Base-by-base conservation (phyloP, 2,329 filamentous ascomycete genomes). In the Fusarium torreyae region DNA sequence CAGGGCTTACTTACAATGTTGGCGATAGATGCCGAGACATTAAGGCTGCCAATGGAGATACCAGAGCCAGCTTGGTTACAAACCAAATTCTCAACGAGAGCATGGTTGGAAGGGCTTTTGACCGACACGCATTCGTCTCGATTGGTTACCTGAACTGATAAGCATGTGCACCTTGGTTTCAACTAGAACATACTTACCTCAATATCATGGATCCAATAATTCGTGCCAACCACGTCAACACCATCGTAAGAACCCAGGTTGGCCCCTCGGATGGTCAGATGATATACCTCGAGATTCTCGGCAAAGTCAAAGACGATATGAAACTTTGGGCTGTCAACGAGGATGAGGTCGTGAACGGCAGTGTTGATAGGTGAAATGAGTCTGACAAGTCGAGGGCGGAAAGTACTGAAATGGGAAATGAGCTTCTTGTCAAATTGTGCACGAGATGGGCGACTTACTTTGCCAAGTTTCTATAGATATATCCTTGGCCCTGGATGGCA, bases 261-360 rank as follows among this genome's bases (percentile, higher is more conserved):
- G 9, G 49, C 49, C 0, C 36, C 49, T 15, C 49, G 14, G 0
- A 52, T 31, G 3, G 36, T 52, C 3, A 52, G 49, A 2, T 52
- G 49, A 31, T 52, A 52, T 4, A 31, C 49, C 49, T 52, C 49
- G 5, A 52, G 49, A 10, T 52, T 52, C 7, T 52, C 34, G 13
- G 49, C 49, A 42, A 52, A 52, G 14, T 52, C 49, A 31, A 52
- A 52, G 2, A 52, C 49, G 4, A 52, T 42, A 18, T 52, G 49
- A 31, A 52, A 52, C 24, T 52, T 52, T 2, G 49, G 49, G 14
- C 49, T 52, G n/a, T 52, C 49, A 3, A 52, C 36, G 5, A 52
- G 36, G 7, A 52, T 42, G 2, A 42, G n/a, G 24, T 52, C 49
- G n/a, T 52, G 49, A 9, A 42, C 36, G 10, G 49, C 18, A 20